Base-by-base conservation (phyloP, 2,329 filamentous ascomycete genomes). In the Penicillium aurantiogriseum region DNA sequence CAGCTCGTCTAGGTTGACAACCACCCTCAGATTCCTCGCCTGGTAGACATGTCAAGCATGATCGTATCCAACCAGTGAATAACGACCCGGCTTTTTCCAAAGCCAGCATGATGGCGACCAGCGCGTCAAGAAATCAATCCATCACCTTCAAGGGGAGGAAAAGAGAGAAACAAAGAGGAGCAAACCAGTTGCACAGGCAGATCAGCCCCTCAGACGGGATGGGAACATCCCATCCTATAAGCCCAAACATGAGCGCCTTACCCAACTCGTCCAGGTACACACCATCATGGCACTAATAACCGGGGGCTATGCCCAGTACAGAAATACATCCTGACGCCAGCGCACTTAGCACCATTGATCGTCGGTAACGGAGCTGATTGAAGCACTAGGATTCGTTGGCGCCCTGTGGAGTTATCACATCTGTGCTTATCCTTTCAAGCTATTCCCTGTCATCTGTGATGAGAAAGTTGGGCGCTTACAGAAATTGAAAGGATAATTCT, bases 41-140 rank as follows among this genome's bases (percentile, higher is more conserved):
- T 56, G 66, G 62, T 50, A 71, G 59, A 65, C 73, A 77, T 59
- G 66, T 69, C 61, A 72, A 71, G 66, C 73, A 77, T 63, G 72
- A 75, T 46, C 67, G 65, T 59, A 76, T 64, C 75, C 75, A 77
- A 63, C 69, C 70, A 63, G 67, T 71, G 64, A 76, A 71, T 60
- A 70, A 62, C 64, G 73, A 74, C 60, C 70, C 73, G 66, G 71
- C 74, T 69, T 72, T 73, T 66, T 74, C 70, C 54, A 72, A 65
- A 69, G 65, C 69, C 61, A 67, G 65, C 62, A 64, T 69, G 66
- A 72, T 74, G 51, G 70, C 72, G 70, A 61, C 71, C 69, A 67
- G 67, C 67, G 71, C 71, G 67, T 64, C 47, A 58, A 51, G 56
- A 59, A 56, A 53, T 60, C 61, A 65, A 60, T 65, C 69, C 70